A percentile compares a stretch with the other conserved stretches of the same genome.
These are phyloP conservation scores for Exophiala xenobiotica DNA, from an alignment of 2,329 filamentous ascomycete genomes.

Conservation along the genomic window DNA sequence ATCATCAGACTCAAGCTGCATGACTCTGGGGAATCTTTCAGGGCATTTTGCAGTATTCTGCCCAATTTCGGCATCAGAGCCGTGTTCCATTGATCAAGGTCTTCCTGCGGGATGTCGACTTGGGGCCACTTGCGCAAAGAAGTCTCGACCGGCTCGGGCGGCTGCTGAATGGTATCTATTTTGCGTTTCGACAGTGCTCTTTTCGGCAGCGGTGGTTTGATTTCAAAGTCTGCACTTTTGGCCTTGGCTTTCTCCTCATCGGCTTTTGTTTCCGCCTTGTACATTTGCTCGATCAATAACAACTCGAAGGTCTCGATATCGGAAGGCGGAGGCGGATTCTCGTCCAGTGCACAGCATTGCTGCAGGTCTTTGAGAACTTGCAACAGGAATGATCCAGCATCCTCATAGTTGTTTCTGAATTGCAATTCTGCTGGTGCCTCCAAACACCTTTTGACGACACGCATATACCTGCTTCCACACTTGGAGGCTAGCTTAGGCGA, in stretches of 20 bases:
- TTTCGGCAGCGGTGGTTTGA: conserved; percentile 13
- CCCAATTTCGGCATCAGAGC: conserved; percentile 58
- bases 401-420: conserved; percentile 27
- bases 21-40: conserved; percentile 60
- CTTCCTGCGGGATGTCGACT: conserved; percentile 54
- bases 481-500: conserved; percentile 61
- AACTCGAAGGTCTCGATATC: conserved; percentile 31
- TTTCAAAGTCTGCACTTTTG: conserved; percentile 5
- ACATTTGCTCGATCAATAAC: conserved; percentile 28
- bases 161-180: conserved; percentile 17
- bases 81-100: conserved; percentile 60
- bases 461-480: conserved; percentile 63
- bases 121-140: conserved; percentile 47
- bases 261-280: conserved; percentile 25
- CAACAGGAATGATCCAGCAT: conserved; percentile 29
- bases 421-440: conserved; percentile 49
- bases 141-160: conserved; percentile 1
- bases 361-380: conserved; percentile 29
- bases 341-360: conserved; percentile 30
- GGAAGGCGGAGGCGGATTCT: conserved; percentile 27
- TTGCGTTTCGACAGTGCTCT: conserved; percentile 22
- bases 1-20: conserved; percentile 61
- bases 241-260: conserved; percentile 10
- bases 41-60: conserved; percentile 57
- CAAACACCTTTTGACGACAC: conserved; percentile 61